Evolutionary conservation across 2,329 filamentous ascomycete genomes (phyloP).

Genomic region (Nigrograna mackinnonii): DNA sequence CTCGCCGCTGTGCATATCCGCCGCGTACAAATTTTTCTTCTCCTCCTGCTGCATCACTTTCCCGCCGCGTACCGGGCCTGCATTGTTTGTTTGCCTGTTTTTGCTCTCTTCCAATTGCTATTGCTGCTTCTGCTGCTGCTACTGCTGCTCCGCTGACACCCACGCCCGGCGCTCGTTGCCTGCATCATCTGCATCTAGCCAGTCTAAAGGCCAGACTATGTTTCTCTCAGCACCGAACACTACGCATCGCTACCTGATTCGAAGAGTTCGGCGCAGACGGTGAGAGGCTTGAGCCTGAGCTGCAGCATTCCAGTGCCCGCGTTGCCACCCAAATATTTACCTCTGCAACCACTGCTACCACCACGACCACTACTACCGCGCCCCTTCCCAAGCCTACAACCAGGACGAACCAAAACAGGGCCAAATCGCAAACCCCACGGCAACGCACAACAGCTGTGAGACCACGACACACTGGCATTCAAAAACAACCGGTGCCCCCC

Average conservation of each 20-base stretch:
- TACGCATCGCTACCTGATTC: constrained; percentile 35
- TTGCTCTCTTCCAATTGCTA: background rate
- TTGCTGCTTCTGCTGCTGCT: background rate
- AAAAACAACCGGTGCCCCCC: background rate
- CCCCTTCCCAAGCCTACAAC: too few relatives aligned
- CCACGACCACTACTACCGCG: too few relatives aligned
- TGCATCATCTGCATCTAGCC: constrained; percentile 11
- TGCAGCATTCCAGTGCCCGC: too few relatives aligned
- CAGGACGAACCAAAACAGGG: too few relatives aligned
- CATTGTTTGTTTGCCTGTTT: constrained; percentile 2
- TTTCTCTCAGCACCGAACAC: constrained; percentile 28
- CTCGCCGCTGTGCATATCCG: too few relatives aligned
- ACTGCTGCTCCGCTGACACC: background rate
- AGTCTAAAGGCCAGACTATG: constrained; percentile 29
- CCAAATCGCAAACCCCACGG: constrained; percentile 10
- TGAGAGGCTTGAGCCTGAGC: too few relatives aligned
- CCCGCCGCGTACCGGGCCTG: too few relatives aligned
- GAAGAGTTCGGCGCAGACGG: constrained; percentile 36
- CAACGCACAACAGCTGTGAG: too few relatives aligned
- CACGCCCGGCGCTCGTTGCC: background rate
- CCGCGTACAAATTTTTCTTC: too few relatives aligned
- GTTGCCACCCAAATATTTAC: constrained; percentile 3
- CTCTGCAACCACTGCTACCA: constrained; percentile 1
- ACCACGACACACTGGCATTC: background rate
- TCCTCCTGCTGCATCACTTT: too few relatives aligned